Percentiles rank a stretch among this genome's conserved stretches.
Conservation (phyloP, 306 rosid species). For the Trifolium pratense region DNA sequence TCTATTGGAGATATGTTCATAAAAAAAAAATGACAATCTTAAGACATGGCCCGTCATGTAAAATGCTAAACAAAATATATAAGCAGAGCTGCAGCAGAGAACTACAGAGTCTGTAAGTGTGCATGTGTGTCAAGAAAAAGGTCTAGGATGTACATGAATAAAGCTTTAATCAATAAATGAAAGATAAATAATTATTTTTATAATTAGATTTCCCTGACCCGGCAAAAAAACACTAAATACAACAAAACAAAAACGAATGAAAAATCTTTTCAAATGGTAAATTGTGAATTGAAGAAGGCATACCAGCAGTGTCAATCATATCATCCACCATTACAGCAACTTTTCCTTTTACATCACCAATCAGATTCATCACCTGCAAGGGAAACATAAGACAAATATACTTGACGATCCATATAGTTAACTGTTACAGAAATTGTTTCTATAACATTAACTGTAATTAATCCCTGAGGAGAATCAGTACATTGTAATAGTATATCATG, state of each 20-base stretch:
- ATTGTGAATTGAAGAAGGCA: slow-evolving; percentile 40
- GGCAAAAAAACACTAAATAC: neutral
- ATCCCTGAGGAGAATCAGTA: neutral
- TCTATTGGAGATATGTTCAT: slow-evolving; percentile 7
- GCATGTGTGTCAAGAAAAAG: neutral
- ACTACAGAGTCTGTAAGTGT: neutral
- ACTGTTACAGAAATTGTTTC: neutral
- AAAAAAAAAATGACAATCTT: slow-evolving; percentile 2
- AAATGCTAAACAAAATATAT: slow-evolving; percentile 16
- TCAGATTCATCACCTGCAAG: slow-evolving; percentile 90
- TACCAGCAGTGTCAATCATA: slow-evolving; percentile 99
- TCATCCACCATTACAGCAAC: slow-evolving; percentile 99
- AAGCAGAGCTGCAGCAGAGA: neutral
- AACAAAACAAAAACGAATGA: neutral
- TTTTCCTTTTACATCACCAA: slow-evolving; percentile 96
- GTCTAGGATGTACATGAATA: neutral
- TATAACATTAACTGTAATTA: neutral
- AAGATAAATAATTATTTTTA: slow-evolving; percentile 4
- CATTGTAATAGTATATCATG: neutral
- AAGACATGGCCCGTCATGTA: neutral
- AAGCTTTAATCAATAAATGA: neutral
- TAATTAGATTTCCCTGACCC: neutral
- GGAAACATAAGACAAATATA: slow-evolving; percentile 34
- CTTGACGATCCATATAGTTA: slow-evolving; percentile 13
- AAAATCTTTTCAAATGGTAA: slow-evolving; percentile 16